Percentiles rank a stretch among this genome's conserved stretches.
These are phyloP conservation scores for Trichophyton schoenleinii DNA, from an alignment of 2,329 filamentous ascomycete species.

Conservation along the genomic window DNA sequence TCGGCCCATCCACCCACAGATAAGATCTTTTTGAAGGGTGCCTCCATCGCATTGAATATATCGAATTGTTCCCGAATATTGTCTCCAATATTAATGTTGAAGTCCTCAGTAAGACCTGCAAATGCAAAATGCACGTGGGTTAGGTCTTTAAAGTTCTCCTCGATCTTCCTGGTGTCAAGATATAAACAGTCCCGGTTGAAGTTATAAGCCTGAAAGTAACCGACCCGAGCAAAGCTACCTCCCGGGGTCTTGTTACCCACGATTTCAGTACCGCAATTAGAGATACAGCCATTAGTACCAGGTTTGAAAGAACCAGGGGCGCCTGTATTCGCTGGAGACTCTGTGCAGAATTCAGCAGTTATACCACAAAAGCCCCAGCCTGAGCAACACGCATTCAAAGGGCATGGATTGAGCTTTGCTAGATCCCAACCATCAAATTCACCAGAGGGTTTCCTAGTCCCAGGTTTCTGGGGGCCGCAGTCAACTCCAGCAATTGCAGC, in stretches of 20 bases:
- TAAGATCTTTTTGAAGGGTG: background rate
- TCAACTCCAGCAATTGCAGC: slow-evolving; percentile 33
- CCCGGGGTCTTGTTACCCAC: slow-evolving; percentile 11
- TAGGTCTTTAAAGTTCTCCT: slow-evolving; percentile 11
- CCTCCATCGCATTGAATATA: background rate
- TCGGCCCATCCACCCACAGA: slow-evolving; percentile 34
- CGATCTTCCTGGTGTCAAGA: slow-evolving; percentile 13
- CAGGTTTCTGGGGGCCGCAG: slow-evolving; percentile 37
- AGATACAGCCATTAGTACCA: slow-evolving; percentile 20
- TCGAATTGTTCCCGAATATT: slow-evolving; percentile 16
- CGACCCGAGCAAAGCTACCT: slow-evolving; percentile 16
- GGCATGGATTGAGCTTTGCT: slow-evolving; percentile 35
- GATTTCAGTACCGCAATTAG: slow-evolving; percentile 9
- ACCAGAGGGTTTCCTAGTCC: slow-evolving; percentile 24
- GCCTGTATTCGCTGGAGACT: slow-evolving; percentile 17
- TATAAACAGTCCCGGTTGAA: slow-evolving; percentile 21
- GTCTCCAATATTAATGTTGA: slow-evolving; percentile 11
- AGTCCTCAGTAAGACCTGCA: slow-evolving; percentile 15
- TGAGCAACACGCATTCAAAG: slow-evolving; percentile 34
- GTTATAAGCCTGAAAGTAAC: slow-evolving; percentile 24
- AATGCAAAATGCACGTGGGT: slow-evolving; percentile 27
- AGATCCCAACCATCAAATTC: slow-evolving; percentile 19
- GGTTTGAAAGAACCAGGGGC: slow-evolving; percentile 26
- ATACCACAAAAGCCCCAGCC: slow-evolving; percentile 36
- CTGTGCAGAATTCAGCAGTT: slow-evolving; percentile 34